Evolutionary conservation across 495 filamentous ascomycete genomes (phyloP).

Genomic region (Aspergillus steynii): DNA sequence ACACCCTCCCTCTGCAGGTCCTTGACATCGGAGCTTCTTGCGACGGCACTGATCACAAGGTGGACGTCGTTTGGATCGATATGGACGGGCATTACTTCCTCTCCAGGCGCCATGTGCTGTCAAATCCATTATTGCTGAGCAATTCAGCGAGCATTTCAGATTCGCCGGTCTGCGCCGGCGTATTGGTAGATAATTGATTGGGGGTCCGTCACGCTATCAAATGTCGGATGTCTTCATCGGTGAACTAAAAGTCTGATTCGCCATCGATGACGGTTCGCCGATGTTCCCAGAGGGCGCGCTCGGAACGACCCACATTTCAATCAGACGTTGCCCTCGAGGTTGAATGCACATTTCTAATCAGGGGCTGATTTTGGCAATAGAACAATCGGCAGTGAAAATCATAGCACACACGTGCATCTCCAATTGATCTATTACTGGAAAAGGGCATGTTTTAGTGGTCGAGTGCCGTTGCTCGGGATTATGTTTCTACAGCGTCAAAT

Average conservation of each 20-base stretch:
- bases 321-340: not conserved
- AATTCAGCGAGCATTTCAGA: not conserved
- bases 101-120: not conserved
- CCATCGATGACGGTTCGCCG: not conserved
- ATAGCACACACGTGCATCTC: not conserved
- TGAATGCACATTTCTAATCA: not conserved
- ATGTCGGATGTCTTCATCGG: not conserved
- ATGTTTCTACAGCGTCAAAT: no score
- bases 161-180: not conserved
- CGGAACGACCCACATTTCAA: not conserved
- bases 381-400: not conserved
- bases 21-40: constrained; percentile 36
- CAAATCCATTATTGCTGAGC: not conserved
- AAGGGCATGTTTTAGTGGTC: no score
- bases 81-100: constrained; percentile 25
- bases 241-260: constrained; percentile 2
- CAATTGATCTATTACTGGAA: no score
- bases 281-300: not conserved
- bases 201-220: not conserved
- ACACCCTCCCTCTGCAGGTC: constrained; percentile 21
- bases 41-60: constrained; percentile 40
- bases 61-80: constrained; percentile 38
- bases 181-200: not conserved
- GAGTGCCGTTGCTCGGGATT: no score
- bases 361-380: not conserved